A percentile compares a stretch with the other conserved stretches of the same genome.
Conservation (phyloP, 1,139 yeast genomes). For the Nakaseomyces nivariensis region DNA sequence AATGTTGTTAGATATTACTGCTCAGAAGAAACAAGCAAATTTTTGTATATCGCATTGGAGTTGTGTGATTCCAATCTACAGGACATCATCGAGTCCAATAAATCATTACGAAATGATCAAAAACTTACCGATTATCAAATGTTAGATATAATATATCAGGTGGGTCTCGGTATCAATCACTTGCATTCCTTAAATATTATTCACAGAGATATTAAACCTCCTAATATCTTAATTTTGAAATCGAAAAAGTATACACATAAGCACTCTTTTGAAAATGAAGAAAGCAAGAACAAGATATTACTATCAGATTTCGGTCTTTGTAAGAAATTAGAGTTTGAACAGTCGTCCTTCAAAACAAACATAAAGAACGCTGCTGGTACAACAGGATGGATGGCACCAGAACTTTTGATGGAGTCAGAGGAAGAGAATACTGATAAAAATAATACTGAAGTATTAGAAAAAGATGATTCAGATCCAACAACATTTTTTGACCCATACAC, state of each 20-base stretch:
- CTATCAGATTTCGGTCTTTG: slow-evolving; percentile 96
- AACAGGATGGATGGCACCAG: slow-evolving; percentile 98
- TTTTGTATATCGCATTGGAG: slow-evolving; percentile 86
- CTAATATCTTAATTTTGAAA: slow-evolving; percentile 79
- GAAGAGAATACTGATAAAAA: slow-evolving; percentile 5
- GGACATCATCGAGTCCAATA: slow-evolving; percentile 58
- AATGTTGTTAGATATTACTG: slow-evolving; percentile 89
- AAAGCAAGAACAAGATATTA: slow-evolving; percentile 49
- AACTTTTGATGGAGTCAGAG: slow-evolving; percentile 37
- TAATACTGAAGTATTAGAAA: slow-evolving; percentile 8
- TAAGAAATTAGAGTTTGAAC: slow-evolving; percentile 82
- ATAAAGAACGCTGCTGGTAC: slow-evolving; percentile 94
- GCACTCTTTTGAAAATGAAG: slow-evolving; percentile 8
- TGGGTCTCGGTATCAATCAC: slow-evolving; percentile 78
- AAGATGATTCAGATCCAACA: not conserved
- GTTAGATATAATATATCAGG: slow-evolving; percentile 57
- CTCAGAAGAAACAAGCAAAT: slow-evolving; percentile 79
- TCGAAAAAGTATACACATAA: slow-evolving; percentile 34
- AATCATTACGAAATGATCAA: slow-evolving; percentile 29
- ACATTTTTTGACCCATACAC: slow-evolving; percentile 31
- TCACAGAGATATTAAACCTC: slow-evolving; percentile 94
- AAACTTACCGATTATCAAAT: slow-evolving; percentile 35
- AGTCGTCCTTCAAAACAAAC: slow-evolving; percentile 87
- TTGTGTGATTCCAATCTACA: slow-evolving; percentile 83
- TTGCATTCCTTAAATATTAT: slow-evolving; percentile 86